Base-by-base conservation (phyloP, 1,139 yeast species). In the Pneumocystis canis region DNA sequence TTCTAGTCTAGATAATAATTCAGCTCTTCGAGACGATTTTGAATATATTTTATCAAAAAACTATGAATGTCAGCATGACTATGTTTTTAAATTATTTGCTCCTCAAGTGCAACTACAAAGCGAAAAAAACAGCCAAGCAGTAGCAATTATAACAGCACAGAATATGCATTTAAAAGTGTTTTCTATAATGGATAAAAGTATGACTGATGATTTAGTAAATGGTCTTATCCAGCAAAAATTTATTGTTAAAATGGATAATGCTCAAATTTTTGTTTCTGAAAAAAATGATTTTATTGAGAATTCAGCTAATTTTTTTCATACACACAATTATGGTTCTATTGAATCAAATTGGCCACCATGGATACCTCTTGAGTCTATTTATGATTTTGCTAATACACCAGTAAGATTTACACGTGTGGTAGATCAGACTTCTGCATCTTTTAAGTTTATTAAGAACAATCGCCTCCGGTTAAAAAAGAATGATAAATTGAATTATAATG, bases 31-130 rank as follows among this genome's bases (percentile, higher is more conserved):
- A 70, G 84, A 85, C 63, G 73, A 77, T 28, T 81, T 80, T 59
- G 70, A 87, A 33, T 77, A 80, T 32, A 73, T 75, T 39, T 73
- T 80, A 1, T 69, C 74, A 1, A 74, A 74, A 6, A 73, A 75
- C 60, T 81, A 82, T 64, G 73, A 71, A n/a, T 76, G 82, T 5
- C 79, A 79, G 25, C 88, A 85, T 67, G 82, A 85, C 62, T 87
- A 82, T 69, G 72, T 84, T 66, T 78, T 90, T 59, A 87, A 87
- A 65, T 78, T 90, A 53, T 77, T 88, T 14, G 81, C 90, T 1
- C 97, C 98, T 0, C 97, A 92, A 71, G 82, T 92, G 61, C 95
- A 90, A 71, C 73, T 90, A 30, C 84, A 85, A 65, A 80, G 87
- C 62, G 84, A 84, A 41, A 81, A 81, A 62, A 81, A 82, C 60